Base-by-base conservation (phyloP, 805 yeast genomes). In the Hanseniaspora singularis region DNA sequence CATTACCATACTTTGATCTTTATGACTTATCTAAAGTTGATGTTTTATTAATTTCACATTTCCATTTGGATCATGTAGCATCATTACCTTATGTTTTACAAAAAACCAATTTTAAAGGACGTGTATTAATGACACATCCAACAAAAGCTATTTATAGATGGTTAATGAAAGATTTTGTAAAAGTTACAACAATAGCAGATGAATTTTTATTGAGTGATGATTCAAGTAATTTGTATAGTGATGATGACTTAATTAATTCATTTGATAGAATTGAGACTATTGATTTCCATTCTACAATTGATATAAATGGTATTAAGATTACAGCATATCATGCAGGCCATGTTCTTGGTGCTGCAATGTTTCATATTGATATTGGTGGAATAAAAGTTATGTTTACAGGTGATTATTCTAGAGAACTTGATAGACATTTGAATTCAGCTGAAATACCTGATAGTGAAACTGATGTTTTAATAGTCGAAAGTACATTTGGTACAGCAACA, bases 241-340 rank as follows among this genome's bases (percentile, higher is more conserved):
- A 88, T 58, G 95, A 84, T 40, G 99, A 92, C 64, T 68, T 92
- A 53, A 76, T 78, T 57, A 80, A 78, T 45, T 84, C 96, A 0
- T 86, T 89, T 57, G 96, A 87, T 57, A 69, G 75, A 52, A 92
- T 92, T 40, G 97, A 92, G 62, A 85, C 97, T 1, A 76, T 92
- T 20, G 98, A 92, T 62, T 92, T 81, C 63, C 97, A 92, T 63
- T 85, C 96, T 4, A 92, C 98, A 0, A 74, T 86, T 53, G 97
- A 92, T 55, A 83, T 88, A 30, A 94, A 84, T 50, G 98, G 98
- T 44, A 80, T 92, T 49, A 72, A 92, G 58, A 89, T 92, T 67
- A 92, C 98, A 1, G 98, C 98, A 1, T 92, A 81, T 62, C 99
- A 89, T 65, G 99, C 99, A 7, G 99, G 99, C n/a, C 99, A 92